Evolutionary conservation across 345 rosid species (phyloP).

Genomic region (Lepidium sativum): DNA sequence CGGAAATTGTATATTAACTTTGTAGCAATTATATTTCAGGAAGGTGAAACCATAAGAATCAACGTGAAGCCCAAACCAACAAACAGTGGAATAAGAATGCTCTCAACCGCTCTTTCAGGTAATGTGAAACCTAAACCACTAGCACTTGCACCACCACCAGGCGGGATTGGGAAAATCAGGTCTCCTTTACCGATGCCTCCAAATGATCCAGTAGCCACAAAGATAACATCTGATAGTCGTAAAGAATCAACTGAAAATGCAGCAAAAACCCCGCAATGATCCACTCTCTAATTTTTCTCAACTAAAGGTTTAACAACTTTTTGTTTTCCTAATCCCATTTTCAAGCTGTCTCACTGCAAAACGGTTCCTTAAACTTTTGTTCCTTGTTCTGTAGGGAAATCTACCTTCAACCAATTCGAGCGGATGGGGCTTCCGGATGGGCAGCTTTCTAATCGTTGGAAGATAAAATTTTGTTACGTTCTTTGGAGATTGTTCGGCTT

Average conservation of each 20-base stretch:
- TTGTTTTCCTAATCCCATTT: not conserved
- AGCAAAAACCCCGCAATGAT: conserved; percentile 31
- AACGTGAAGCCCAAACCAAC: conserved; percentile 83
- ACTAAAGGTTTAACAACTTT: conserved; percentile 44
- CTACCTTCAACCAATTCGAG: too few relatives aligned
- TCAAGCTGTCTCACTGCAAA: not conserved
- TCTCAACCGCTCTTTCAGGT: conserved; percentile 69
- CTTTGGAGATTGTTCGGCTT: too few relatives aligned
- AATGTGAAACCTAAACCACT: conserved; percentile 51
- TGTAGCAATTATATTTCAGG: conserved; percentile 32
- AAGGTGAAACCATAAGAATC: conserved; percentile 97
- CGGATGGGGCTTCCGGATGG: too few relatives aligned
- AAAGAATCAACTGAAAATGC: conserved; percentile 29
- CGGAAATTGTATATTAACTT: not conserved
- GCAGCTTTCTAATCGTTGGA: too few relatives aligned
- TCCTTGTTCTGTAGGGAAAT: too few relatives aligned
- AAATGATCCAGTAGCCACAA: conserved; percentile 62
- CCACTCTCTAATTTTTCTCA: conserved; percentile 65
- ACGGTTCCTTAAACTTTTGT: not conserved
- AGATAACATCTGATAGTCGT: conserved; percentile 31
- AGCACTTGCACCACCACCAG: conserved; percentile 80
- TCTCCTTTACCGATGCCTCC: conserved; percentile 92
- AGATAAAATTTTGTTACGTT: too few relatives aligned
- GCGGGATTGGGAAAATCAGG: conserved; percentile 45
- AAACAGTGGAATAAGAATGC: conserved; percentile 87